Percentiles rank a stretch among this genome's conserved stretches.
Conservation (phyloP, 148 eudicot species). For the Amaranthus cruentus region DNA sequence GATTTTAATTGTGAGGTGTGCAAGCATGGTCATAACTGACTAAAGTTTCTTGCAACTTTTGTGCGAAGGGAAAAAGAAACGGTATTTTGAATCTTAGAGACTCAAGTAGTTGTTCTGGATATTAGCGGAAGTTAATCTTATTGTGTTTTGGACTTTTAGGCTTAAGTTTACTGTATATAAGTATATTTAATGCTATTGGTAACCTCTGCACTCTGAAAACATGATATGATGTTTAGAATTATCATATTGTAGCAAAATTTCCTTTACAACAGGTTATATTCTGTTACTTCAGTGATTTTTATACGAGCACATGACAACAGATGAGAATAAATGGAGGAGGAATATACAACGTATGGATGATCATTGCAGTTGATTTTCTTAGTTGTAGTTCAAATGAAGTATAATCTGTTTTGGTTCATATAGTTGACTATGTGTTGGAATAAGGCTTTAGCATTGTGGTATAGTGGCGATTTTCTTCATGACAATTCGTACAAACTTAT, state of each 20-base stretch:
- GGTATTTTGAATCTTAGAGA: not conserved
- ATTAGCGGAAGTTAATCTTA: not conserved
- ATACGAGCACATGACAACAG: not conserved
- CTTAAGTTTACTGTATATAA: not conserved
- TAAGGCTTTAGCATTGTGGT: not conserved
- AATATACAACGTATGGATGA: no score
- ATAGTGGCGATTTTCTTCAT: not conserved
- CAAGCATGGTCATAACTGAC: not conserved
- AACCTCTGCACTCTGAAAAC: not conserved
- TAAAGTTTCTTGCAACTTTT: not conserved
- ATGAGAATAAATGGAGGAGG: no score
- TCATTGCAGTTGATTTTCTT: no score
- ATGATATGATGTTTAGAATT: not conserved
- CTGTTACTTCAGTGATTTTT: not conserved
- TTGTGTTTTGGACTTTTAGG: not conserved
- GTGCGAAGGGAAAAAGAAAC: not conserved
- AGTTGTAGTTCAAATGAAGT: no score
- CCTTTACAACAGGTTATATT: not conserved
- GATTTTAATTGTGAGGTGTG: not conserved
- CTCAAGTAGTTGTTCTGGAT: not conserved
- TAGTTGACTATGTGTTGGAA: not conserved
- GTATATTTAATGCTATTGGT: not conserved
- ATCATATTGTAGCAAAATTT: not conserved
- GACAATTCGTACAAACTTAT: not conserved
- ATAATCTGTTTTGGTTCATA: no score